phyloP scores from a whole-genome alignment of 2,329 filamentous ascomycete species.

The Chrysoporthe cubensis region DNA sequence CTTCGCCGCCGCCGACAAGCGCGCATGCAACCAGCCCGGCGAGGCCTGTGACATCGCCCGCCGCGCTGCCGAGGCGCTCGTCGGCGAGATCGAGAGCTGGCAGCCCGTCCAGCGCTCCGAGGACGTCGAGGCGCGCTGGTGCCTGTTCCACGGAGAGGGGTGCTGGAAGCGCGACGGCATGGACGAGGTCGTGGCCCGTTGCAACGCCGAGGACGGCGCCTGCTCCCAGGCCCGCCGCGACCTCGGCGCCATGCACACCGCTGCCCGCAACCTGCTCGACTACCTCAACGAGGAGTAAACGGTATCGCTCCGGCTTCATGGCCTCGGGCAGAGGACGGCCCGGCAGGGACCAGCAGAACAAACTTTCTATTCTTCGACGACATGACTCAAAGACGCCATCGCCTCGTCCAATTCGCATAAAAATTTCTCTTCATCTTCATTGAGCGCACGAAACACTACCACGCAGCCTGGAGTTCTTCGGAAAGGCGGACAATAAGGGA shows the following conservation, averaged over 20 bases:
- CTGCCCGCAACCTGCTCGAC: conserved; percentile 38
- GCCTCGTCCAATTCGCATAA: conserved; percentile 12
- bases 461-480: neutral
- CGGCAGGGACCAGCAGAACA: neutral
- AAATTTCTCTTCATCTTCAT: conserved; percentile 16
- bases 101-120: conserved; percentile 23
- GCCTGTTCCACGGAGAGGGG: conserved; percentile 36
- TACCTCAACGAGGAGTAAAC: conserved; percentile 23
- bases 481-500: neutral
- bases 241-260: conserved; percentile 40
- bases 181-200: conserved; percentile 34
- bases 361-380: conserved; percentile 6
- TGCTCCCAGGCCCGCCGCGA: conserved; percentile 45
- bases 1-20: conserved; percentile 32
- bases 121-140: conserved; percentile 33
- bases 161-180: conserved; percentile 41
- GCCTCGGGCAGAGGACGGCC: neutral
- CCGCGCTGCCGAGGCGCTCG: conserved; percentile 43
- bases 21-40: conserved; percentile 44
- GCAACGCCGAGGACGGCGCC: conserved; percentile 37
- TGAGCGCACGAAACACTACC: conserved; percentile 5
- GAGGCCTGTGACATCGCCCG: conserved; percentile 48
- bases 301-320: no score
- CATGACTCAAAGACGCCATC: conserved; percentile 17
- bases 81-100: conserved; percentile 35